Conservation (phyloP, 2,329 filamentous ascomycete species). For the Colletotrichum limetticola region DNA sequence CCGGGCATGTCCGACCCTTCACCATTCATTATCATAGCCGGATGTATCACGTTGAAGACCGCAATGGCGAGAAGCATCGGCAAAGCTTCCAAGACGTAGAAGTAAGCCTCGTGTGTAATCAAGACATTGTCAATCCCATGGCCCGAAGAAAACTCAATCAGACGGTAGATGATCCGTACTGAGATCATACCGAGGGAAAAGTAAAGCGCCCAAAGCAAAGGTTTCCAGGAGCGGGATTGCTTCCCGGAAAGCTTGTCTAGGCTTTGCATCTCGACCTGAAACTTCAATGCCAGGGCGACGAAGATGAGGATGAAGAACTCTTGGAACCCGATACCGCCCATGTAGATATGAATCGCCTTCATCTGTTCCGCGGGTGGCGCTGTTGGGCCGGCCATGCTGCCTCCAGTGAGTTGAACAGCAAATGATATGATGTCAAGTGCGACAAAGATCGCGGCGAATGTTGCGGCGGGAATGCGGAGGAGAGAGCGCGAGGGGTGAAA, state of each 20-base stretch:
- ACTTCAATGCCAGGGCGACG: constrained; percentile 49
- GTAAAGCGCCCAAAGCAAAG: constrained; percentile 46
- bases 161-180: constrained; percentile 64
- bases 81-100: constrained; percentile 56
- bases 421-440: constrained; percentile 51
- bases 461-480: constrained; percentile 48
- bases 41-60: constrained; percentile 55
- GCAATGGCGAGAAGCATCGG: constrained; percentile 56
- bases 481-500: constrained; percentile 50
- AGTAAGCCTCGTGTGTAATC: constrained; percentile 53
- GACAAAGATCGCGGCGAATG: constrained; percentile 52
- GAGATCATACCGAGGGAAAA: constrained; percentile 49
- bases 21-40: constrained; percentile 38
- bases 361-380: constrained; percentile 41
- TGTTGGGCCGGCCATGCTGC: constrained; percentile 41
- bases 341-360: constrained; percentile 54
- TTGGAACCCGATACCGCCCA: constrained; percentile 64
- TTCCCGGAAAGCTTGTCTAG: constrained; percentile 19
- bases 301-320: constrained; percentile 62
- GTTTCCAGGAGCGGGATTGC: constrained; percentile 36
- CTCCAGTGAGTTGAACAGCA: constrained; percentile 48
- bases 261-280: constrained; percentile 45
- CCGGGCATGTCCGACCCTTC: constrained; percentile 30
- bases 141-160: constrained; percentile 60
- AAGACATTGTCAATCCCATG: constrained; percentile 42